Conservation (phyloP, 1,284 basidiomycete species). For the Schizophyllum commune region DNA sequence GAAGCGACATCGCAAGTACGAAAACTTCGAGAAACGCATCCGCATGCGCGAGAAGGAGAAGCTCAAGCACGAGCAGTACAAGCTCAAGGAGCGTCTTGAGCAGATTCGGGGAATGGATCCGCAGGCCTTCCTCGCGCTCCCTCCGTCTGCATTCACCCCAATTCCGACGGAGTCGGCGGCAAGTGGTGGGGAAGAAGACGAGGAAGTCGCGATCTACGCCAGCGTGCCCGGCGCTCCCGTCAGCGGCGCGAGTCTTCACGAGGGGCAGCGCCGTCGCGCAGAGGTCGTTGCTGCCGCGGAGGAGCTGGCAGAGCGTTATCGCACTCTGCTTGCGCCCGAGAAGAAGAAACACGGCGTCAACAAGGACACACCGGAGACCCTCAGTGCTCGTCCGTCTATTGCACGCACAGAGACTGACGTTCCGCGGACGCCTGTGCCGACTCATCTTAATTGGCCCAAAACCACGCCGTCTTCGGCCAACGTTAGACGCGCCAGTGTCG, state of each 20-base stretch:
- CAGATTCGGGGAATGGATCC: constrained; percentile 71
- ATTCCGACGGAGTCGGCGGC: not conserved
- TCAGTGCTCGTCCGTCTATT: not conserved
- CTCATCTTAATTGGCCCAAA: not conserved
- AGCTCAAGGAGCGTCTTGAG: constrained; percentile 83
- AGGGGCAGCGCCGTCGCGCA: not conserved
- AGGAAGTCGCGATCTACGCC: not conserved
- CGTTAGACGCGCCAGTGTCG: not conserved
- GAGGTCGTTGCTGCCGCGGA: not conserved
- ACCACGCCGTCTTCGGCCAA: not conserved
- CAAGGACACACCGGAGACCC: not conserved
- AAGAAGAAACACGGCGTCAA: not conserved
- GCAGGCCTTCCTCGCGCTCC: constrained; percentile 55
- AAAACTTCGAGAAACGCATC: constrained; percentile 79
- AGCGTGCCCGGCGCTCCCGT: not conserved
- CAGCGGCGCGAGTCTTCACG: not conserved
- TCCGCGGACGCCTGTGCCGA: not conserved
- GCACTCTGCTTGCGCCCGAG: not conserved
- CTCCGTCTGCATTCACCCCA: constrained; percentile 45
- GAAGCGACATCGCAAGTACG: constrained; percentile 79
- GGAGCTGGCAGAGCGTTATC: not conserved
- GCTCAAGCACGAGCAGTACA: constrained; percentile 85
- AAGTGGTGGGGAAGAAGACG: not conserved
- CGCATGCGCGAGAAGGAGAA: constrained; percentile 86
- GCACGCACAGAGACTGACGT: not conserved